These are phyloP conservation scores for Neurospora discreta DNA, from an alignment of 495 filamentous ascomycete species.

Conservation along the genomic window DNA sequence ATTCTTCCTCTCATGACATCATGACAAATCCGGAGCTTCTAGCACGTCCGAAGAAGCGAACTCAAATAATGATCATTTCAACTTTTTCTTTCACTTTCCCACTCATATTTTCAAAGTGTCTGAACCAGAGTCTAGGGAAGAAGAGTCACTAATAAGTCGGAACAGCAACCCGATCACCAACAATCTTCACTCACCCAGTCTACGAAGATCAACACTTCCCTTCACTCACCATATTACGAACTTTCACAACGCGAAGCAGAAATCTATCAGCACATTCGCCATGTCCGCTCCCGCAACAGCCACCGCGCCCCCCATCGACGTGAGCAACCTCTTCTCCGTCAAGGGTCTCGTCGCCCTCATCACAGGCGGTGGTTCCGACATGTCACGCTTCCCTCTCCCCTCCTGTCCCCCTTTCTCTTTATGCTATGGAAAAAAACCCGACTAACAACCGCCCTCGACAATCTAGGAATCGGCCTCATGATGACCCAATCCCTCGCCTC, in stretches of 20 bases:
- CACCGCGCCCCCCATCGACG: constrained; percentile 13
- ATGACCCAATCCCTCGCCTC: constrained; percentile 52
- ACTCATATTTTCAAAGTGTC: not conserved
- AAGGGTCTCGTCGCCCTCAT: constrained; percentile 51
- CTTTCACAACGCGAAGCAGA: not conserved
- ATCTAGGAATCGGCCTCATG: constrained; percentile 50
- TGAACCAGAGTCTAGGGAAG: too few relatives aligned
- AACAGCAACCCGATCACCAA: not conserved
- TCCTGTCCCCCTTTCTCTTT: not conserved
- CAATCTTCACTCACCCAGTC: not conserved
- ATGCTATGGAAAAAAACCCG: too few relatives aligned
- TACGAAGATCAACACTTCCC: not conserved
- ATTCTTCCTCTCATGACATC: not conserved
- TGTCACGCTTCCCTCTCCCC: not conserved
- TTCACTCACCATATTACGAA: not conserved
- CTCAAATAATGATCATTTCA: not conserved
- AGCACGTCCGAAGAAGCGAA: not conserved
- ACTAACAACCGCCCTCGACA: too few relatives aligned
- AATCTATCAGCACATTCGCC: not conserved
- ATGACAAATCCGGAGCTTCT: not conserved
- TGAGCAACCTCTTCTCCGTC: constrained; percentile 43
- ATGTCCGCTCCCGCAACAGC: not conserved
- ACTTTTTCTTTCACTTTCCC: not conserved
- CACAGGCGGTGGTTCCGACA: constrained; percentile 53
- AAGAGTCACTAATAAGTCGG: not conserved